phyloP scores from a whole-genome alignment of 2,329 filamentous ascomycete species.

The Diaporthe caulivora region DNA sequence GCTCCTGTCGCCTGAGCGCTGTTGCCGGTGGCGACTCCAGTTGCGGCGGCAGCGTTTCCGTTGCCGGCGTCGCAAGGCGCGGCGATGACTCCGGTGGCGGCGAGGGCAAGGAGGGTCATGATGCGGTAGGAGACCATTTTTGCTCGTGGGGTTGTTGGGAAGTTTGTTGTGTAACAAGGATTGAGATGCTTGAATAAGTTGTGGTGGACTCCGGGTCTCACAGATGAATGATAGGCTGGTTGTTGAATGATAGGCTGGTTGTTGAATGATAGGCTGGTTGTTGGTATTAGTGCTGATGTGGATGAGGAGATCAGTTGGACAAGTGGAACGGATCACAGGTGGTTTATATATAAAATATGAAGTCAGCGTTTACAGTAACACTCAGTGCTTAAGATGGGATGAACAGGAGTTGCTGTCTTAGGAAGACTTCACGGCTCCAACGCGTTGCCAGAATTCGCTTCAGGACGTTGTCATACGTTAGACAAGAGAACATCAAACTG shows the following conservation, averaged over 20 bases:
- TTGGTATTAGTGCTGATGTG: neutral
- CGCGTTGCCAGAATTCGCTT: neutral
- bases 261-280: neutral
- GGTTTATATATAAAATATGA: neutral
- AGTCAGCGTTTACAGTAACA: neutral
- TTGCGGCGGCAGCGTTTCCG: neutral
- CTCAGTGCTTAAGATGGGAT: no score
- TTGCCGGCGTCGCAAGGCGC: neutral
- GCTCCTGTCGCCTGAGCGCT: neutral
- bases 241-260: slow-evolving; percentile 8
- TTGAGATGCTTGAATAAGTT: neutral
- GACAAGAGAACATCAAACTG: slow-evolving; percentile 18
- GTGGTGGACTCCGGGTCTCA: slow-evolving; percentile 25
- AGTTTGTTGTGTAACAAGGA: neutral
- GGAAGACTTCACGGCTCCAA: neutral
- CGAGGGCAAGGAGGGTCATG: slow-evolving; percentile 8
- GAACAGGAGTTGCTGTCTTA: neutral
- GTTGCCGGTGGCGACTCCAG: neutral
- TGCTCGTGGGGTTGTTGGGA: neutral
- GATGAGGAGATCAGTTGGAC: neutral
- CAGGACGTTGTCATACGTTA: neutral
- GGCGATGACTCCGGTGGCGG: slow-evolving; percentile 18
- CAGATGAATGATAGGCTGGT: neutral
- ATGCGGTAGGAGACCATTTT: slow-evolving; percentile 30
- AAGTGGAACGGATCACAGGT: neutral